A percentile compares a stretch with the other conserved stretches of the same genome.
Conservation (phyloP, 352 stramenopile species). For the Phytophthora pseudosyringae region DNA sequence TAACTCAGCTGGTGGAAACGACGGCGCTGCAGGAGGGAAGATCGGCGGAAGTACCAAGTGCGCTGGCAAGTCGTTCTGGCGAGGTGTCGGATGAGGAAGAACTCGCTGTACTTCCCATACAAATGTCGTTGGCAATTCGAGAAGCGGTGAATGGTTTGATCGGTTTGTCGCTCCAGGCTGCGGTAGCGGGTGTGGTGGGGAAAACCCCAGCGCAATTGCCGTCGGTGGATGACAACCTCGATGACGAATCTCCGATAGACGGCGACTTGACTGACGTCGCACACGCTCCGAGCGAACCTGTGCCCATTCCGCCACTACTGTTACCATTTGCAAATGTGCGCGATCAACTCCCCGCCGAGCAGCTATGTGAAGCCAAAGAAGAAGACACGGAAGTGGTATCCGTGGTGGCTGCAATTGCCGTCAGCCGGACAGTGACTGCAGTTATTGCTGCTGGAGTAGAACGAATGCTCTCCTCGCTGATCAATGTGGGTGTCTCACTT, state of each 20-base stretch:
- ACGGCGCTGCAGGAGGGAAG: background rate
- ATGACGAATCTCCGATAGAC: background rate
- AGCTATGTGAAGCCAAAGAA: background rate
- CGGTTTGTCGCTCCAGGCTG: conserved; percentile 49
- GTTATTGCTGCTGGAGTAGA: conserved; percentile 40
- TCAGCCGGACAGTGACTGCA: conserved; percentile 39
- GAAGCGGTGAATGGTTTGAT: conserved; percentile 49
- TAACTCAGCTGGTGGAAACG: conserved; percentile 17
- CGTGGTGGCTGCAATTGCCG: conserved; percentile 32
- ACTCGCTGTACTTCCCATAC: conserved; percentile 29
- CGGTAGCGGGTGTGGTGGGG: conserved; percentile 37
- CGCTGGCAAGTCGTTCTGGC: background rate
- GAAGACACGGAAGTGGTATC: conserved; percentile 25
- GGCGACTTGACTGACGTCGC: background rate
- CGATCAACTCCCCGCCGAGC: background rate
- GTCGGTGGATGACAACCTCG: background rate
- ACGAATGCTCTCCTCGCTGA: conserved; percentile 27
- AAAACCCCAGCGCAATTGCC: background rate
- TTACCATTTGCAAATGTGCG: background rate
- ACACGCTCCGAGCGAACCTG: background rate
- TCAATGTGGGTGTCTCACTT: conserved; percentile 17
- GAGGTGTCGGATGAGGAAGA: conserved; percentile 10
- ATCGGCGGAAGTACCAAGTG: background rate
- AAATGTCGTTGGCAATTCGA: conserved; percentile 50
- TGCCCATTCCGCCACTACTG: conserved; percentile 12